Percentiles rank a stretch among this genome's conserved stretches.
These are phyloP conservation scores for Cerrena zonata DNA, from an alignment of 1,284 basidiomycete species.

Conservation along the genomic window DNA sequence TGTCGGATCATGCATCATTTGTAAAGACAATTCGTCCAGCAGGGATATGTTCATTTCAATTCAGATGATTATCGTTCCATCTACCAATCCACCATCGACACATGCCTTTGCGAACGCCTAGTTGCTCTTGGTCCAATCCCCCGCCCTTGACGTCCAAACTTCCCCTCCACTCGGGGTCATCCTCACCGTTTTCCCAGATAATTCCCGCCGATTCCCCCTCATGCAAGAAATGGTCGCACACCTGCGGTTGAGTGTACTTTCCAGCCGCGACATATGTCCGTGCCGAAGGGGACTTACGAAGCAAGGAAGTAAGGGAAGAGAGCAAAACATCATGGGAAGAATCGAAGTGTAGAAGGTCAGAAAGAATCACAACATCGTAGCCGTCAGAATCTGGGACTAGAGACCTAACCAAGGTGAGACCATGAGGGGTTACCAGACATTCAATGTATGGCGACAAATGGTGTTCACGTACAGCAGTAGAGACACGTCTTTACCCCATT, in stretches of 20 bases:
- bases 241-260: conserved; percentile 49
- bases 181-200: conserved; percentile 37
- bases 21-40: not conserved
- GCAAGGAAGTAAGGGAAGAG: conserved; percentile 41
- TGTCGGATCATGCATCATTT: not conserved
- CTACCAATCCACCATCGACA: conserved; percentile 58
- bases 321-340: conserved; percentile 55
- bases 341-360: conserved; percentile 66
- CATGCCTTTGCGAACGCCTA: conserved; percentile 47
- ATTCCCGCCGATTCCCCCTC: conserved; percentile 40
- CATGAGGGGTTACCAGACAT: not conserved
- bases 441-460: not conserved
- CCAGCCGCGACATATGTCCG: conserved; percentile 58
- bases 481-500: conserved; percentile 53
- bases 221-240: conserved; percentile 52
- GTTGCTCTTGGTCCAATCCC: conserved; percentile 41
- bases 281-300: conserved; percentile 37
- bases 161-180: conserved; percentile 43
- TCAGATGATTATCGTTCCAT: conserved; percentile 27
- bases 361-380: conserved; percentile 60
- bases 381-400: conserved; percentile 19
- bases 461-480: conserved; percentile 39
- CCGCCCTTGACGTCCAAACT: conserved; percentile 35
- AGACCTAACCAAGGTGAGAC: not conserved
- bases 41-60: not conserved